These are phyloP conservation scores for Neurospora tetrasperma DNA, from an alignment of 495 filamentous ascomycete genomes.

Conservation along the genomic window DNA sequence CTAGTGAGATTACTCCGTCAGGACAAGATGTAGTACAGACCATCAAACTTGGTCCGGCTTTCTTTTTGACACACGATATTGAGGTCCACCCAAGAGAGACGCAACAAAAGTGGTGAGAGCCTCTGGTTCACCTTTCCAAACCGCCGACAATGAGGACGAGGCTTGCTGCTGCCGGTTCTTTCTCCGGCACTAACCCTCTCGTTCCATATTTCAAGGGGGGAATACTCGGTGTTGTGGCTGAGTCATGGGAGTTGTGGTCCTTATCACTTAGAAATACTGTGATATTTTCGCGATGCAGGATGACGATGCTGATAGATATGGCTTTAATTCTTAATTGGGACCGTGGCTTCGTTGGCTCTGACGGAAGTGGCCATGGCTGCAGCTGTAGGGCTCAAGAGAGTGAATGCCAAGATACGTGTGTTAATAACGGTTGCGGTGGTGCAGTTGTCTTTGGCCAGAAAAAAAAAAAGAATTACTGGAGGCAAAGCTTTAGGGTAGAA, in stretches of 20 bases:
- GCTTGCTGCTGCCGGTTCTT: not conserved
- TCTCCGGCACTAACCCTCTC: not conserved
- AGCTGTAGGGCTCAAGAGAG: not conserved
- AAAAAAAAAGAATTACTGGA: not conserved
- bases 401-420: not conserved
- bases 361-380: not conserved
- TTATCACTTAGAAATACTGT: not conserved
- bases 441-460: not conserved
- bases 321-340: not conserved
- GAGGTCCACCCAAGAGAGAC: not conserved
- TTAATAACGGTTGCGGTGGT: not conserved
- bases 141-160: not conserved
- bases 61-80: too few species aligned
- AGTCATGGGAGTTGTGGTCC: not conserved
- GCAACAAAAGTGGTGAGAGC: not conserved
- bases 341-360: not conserved
- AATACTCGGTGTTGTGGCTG: not conserved
- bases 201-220: not conserved
- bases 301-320: not conserved
- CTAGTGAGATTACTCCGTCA: not conserved
- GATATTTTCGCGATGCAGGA: not conserved
- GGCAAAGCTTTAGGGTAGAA: not conserved
- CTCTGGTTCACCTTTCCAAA: not conserved
- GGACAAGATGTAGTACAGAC: not conserved
- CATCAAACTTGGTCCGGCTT: too few species aligned